Base-by-base conservation (phyloP, 2,329 filamentous ascomycete species). In the Aspergillus floridensis region DNA sequence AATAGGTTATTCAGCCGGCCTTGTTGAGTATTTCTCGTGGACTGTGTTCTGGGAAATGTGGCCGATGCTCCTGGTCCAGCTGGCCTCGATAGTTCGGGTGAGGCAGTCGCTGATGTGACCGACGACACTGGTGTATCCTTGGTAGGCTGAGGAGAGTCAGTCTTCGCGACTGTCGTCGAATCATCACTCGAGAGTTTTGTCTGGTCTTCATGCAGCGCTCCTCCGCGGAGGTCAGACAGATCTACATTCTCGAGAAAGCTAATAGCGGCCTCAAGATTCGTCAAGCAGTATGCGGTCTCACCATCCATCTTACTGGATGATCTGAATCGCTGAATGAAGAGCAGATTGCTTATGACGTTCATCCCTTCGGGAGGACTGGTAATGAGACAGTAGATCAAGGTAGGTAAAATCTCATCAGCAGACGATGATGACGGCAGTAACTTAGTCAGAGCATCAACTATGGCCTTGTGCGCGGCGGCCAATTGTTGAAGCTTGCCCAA, bases 161-260 rank as follows among this genome's bases (percentile, higher is more conserved):
- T 21, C 52, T 65, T 66, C 49, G 74, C 71, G 46, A 64, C 50
- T 19, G 67, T 62, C 16, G 68, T 68, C 26, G 68, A 62, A 22
- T 63, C 61, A 29, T 64, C 66, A 56, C 59, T 80, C 10, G 82
- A 66, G 62, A 79, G 64, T 72, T 89, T 92, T 19, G 81, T 76
- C 10, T 88, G 88, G 0, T 89, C 87, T 48, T 88, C 86, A 16
- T 86, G 88, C 19, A 82, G 77, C 73, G 96, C 92, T 64, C 96
- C 91, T 5, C 88, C 88, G 55, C 92, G 86, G 6, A 99, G 80
- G 26, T 90, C 96, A 6, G 93, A 91, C 24, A 99, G 82, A 73
- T 99, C 95, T 29, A 99, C 95, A 0, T 93, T 98, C 70, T 98
- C 91, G 14, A 99, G 80, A 70, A 99, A 99, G 55, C 90, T 93